Conservation (phyloP, 257 asterid species). For the Solanum corneliomulleri region DNA sequence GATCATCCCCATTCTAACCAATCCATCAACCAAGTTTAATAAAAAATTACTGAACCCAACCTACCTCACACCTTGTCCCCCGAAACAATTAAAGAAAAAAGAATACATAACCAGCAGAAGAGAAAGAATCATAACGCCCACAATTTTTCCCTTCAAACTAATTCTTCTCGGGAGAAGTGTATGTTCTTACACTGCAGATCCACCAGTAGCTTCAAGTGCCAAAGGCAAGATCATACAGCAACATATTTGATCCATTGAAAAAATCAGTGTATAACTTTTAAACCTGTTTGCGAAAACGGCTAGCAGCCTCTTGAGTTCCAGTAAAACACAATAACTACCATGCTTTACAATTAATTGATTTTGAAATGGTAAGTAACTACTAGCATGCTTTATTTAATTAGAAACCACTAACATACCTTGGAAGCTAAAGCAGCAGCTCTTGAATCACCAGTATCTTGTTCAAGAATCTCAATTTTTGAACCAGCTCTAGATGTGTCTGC, state of each 20-base stretch:
- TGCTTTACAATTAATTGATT: not conserved
- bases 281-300: not conserved
- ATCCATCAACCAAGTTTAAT: not conserved
- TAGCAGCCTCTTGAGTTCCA: not conserved
- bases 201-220: not conserved
- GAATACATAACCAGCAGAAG: not conserved
- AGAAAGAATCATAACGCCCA: not conserved
- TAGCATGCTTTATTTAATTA: not conserved
- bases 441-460: conserved; percentile 73
- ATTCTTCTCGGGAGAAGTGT: not conserved
- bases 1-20: conserved; percentile 60
- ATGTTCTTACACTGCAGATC: not conserved
- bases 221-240: not conserved
- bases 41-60: not conserved
- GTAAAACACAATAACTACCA: not conserved
- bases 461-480: conserved; percentile 34
- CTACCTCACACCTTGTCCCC: not conserved
- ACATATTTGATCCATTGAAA: not conserved
- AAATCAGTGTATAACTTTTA: not conserved
- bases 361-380: not conserved
- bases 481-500: conserved; percentile 42
- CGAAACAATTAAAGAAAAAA: not conserved
- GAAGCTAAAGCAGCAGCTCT: conserved; percentile 27
- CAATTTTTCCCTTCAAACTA: not conserved
- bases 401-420: conserved; percentile 33